Base-by-base conservation (phyloP, 805 yeast genomes). In the Candida boleticola region DNA sequence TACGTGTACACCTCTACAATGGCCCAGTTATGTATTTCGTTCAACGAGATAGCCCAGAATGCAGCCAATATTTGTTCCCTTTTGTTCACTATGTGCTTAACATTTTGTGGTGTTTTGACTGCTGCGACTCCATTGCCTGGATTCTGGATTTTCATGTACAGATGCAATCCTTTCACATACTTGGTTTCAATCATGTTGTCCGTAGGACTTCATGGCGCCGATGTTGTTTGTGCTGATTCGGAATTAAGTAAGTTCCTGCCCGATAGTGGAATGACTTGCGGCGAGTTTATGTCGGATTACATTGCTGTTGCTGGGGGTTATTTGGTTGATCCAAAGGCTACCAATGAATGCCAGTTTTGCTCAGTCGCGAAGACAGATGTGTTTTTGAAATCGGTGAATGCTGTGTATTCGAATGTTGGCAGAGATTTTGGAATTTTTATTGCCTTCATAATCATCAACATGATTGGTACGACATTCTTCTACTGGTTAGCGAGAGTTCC, bases 61-160 rank as follows among this genome's bases (percentile, higher is more conserved):
- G 89, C 86, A 37, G 87, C 84, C 46, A 80, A 81, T 51, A 45
- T 80, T 42, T 74, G 79, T 1, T 66, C 76, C 29, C 54, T 84
- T 52, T 54, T 81, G 46, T 83, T 80, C 61, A 78, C 85, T 2
- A 63, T 83, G 71, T 68, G 79, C 30, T 66, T 86, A 64, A 75
- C 77, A 41, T 84, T 85, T 77, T 83, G 89, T 73, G 95, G 95
- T 73, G 87, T 83, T 34, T 66, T 86, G 66, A 80, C 77, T 13
- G 67, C 77, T 19, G 76, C 80, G 34, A 56, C 68, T 16, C 66
- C 61, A 25, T 46, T 66, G 68, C 85, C 85, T 23, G 80, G 88
- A n/a, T 86, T 86, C 71, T 82, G 70, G 70, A 53, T 60, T 32
- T 64, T 64, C 50, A 61, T 64, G 64, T 64, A 64, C 59, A 48